Percentiles rank a stretch among this genome's conserved stretches.
These are phyloP conservation scores for Chlorociboria aeruginascens DNA, from an alignment of 495 filamentous ascomycete species.

Conservation along the genomic window DNA sequence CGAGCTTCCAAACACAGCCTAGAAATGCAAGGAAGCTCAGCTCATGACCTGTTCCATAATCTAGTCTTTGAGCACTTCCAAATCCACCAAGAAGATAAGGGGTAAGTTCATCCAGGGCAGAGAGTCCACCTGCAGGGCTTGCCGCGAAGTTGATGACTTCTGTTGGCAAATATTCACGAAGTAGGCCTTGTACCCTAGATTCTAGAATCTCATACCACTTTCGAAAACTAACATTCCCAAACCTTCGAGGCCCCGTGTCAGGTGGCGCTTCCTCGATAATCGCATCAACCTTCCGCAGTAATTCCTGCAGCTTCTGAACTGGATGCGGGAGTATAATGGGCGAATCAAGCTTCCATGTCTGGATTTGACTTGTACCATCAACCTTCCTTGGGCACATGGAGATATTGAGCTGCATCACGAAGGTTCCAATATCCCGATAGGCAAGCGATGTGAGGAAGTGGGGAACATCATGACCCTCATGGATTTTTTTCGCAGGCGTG, in stretches of 20 bases:
- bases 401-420: constrained; percentile 79
- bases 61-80: constrained; percentile 77
- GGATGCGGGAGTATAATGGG: constrained; percentile 31
- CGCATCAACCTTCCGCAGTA: constrained; percentile 48
- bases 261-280: constrained; percentile 73
- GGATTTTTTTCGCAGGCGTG: constrained; percentile 54
- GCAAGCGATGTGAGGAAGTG: constrained; percentile 67
- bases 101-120: constrained; percentile 53
- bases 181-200: constrained; percentile 39
- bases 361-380: constrained; percentile 21
- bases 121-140: not conserved
- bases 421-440: constrained; percentile 75
- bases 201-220: constrained; percentile 66
- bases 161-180: constrained; percentile 49
- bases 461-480: constrained; percentile 66
- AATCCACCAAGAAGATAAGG: constrained; percentile 79
- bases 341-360: constrained; percentile 42
- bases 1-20: constrained; percentile 80
- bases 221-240: constrained; percentile 83
- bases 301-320: constrained; percentile 46
- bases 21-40: constrained; percentile 89
- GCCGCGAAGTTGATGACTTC: constrained; percentile 27
- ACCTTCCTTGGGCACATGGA: constrained; percentile 60
- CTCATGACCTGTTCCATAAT: constrained; percentile 96
- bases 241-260: constrained; percentile 72